Percentiles rank a stretch among this genome's conserved stretches.
Conservation (phyloP, 495 filamentous ascomycete genomes). For the Cryomyces antarcticus region DNA sequence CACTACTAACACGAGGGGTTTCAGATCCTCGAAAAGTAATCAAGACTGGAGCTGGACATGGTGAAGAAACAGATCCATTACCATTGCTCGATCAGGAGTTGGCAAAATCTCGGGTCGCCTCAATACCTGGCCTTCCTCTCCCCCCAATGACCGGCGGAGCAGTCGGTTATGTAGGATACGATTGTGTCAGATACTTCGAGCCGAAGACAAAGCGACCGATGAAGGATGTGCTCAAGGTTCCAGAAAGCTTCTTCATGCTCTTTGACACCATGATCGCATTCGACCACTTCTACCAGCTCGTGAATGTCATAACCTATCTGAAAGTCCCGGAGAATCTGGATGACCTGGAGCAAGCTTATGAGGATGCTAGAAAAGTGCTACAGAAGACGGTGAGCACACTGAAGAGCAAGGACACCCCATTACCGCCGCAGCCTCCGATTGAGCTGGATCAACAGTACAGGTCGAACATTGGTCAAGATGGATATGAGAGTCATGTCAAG, state of each 20-base stretch:
- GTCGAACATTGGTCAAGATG: conserved; percentile 80
- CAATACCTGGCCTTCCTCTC: conserved; percentile 58
- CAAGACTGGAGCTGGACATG: conserved; percentile 73
- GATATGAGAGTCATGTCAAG: conserved; percentile 74
- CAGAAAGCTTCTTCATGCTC: conserved; percentile 92
- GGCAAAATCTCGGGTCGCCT: conserved; percentile 49
- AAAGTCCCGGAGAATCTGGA: conserved; percentile 36
- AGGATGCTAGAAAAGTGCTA: conserved; percentile 39
- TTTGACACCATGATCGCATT: conserved; percentile 91
- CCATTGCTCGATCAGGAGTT: conserved; percentile 64
- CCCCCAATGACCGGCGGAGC: conserved; percentile 80
- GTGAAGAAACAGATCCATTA: conserved; percentile 62
- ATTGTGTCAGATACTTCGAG: conserved; percentile 95
- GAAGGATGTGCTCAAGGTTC: conserved; percentile 71
- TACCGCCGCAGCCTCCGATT: conserved; percentile 60
- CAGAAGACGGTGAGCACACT: conserved; percentile 45
- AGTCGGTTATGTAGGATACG: conserved; percentile 91
- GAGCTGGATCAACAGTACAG: conserved; percentile 51
- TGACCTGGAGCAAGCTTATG: conserved; percentile 40
- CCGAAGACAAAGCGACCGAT: conserved; percentile 71
- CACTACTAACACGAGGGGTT: neutral
- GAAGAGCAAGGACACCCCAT: conserved; percentile 47
- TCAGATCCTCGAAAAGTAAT: conserved; percentile 65
- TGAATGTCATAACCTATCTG: conserved; percentile 85
- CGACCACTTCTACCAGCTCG: conserved; percentile 78